Evolutionary conservation across 108 stramenopile genomes (phyloP).

Genomic region (Cyclotella kingstonii): DNA sequence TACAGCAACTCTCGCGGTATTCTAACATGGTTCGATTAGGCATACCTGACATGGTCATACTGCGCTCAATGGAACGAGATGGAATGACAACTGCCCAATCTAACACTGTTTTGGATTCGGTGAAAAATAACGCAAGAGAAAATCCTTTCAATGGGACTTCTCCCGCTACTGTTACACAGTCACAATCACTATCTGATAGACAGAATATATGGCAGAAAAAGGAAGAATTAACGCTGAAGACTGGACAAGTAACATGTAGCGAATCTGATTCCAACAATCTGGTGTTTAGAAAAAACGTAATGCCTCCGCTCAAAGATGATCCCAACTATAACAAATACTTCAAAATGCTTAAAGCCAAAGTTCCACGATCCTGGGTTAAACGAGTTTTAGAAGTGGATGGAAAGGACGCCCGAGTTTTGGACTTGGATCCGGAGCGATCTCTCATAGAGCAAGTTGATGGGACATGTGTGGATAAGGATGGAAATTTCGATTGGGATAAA

Average conservation of each 20-base stretch:
- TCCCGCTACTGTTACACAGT: no score
- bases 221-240: background rate
- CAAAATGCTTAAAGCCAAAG: slow-evolving; percentile 63
- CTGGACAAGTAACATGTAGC: background rate
- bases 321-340: slow-evolving; percentile 72
- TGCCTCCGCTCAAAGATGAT: slow-evolving; percentile 63
- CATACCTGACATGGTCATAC: slow-evolving; percentile 34
- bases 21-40: slow-evolving; percentile 42
- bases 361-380: slow-evolving; percentile 52
- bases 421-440: slow-evolving; percentile 54
- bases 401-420: slow-evolving; percentile 61
- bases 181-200: no score
- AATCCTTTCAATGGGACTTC: no score
- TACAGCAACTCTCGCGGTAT: slow-evolving; percentile 27
- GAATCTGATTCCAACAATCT: background rate
- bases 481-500: slow-evolving; percentile 40
- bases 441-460: slow-evolving; percentile 38
- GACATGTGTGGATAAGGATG: slow-evolving; percentile 34
- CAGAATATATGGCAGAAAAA: background rate
- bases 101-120: slow-evolving; percentile 5
- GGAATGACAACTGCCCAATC: slow-evolving; percentile 4
- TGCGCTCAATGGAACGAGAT: slow-evolving; percentile 45
- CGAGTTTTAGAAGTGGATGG: slow-evolving; percentile 69
- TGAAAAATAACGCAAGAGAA: background rate
- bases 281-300: background rate